These are phyloP conservation scores for Jasminum sambac DNA, from an alignment of 257 asterid species.

Conservation along the genomic window DNA sequence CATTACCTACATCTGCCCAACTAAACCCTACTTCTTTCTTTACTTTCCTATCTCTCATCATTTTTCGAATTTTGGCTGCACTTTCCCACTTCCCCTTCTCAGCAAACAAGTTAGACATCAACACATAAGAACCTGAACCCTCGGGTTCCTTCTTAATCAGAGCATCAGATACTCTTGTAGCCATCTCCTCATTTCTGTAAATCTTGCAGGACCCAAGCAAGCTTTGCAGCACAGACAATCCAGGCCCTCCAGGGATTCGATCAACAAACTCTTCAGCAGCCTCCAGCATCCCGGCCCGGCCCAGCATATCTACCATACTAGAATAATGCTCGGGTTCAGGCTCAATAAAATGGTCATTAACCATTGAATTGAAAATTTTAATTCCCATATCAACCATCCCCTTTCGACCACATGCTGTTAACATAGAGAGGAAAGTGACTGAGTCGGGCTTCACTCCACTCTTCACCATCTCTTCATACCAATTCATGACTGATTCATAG, in stretches of 20 bases:
- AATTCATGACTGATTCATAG: conserved; percentile 64
- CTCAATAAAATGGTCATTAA: conserved; percentile 45
- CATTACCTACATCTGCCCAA: conserved; percentile 77
- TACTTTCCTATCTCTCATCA: conserved; percentile 76
- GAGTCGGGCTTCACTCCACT: conserved; percentile 71
- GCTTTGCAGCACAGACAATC: conserved; percentile 79
- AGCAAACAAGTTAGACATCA: conserved; percentile 90
- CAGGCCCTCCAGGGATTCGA: conserved; percentile 78
- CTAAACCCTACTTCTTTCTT: conserved; percentile 84
- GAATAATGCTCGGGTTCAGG: conserved; percentile 75
- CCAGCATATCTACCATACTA: conserved; percentile 87
- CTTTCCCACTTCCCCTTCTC: conserved; percentile 93
- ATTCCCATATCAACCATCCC: conserved; percentile 73
- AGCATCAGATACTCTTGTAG: conserved; percentile 50
- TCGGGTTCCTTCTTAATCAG: conserved; percentile 66
- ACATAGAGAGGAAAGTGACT: conserved; percentile 76
- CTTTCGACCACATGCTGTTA: conserved; percentile 78
- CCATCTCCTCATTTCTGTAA: conserved; percentile 78
- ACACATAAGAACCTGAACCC: conserved; percentile 76
- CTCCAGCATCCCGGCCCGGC: conserved; percentile 74
- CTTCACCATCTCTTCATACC: conserved; percentile 58
- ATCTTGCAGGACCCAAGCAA: conserved; percentile 76
- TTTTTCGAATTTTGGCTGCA: conserved; percentile 69
- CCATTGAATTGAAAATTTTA: conserved; percentile 64
- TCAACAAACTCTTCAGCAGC: conserved; percentile 67